Base-by-base conservation (phyloP, 306 rosid species). In the Castanospermum australe region DNA sequence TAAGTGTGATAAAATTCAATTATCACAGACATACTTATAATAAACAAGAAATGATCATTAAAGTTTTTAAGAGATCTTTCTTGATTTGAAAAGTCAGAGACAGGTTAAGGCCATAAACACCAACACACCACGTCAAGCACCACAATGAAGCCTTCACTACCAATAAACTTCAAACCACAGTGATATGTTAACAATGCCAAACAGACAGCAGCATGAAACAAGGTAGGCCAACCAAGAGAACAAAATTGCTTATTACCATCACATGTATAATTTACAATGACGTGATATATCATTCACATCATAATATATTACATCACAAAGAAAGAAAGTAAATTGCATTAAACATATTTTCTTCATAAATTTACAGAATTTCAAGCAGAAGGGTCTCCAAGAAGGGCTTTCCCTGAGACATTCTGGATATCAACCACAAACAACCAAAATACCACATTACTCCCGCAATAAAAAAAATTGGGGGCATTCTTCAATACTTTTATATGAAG, bases 51-150 rank as follows among this genome's bases (percentile, higher is more conserved):
- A 57, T 45, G 66, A 32, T 28, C 30, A 38, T 21, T 5, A 70
- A n/a, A 30, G 7, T 61, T 25, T 6, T 24, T 15, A 36, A 45
- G 36, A 50, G 25, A 68, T 11, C 28, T 12, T 38, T n/a, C n/a
- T n/a, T n/a, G n/a, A n/a, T n/a, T n/a, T n/a, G n/a, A n/a, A n/a
- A n/a, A n/a, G n/a, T n/a, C n/a, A n/a, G n/a, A n/a, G n/a, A n/a
- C n/a, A n/a, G n/a, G n/a, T n/a, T n/a, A n/a, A 50, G 21, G 71
- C 42, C 2, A 13, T 12, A 41, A 80, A 62, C 77, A 79, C 39
- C 63, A 50, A 21, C 0, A 63, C 13, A 39, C 10, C 32, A 73
- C 39, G 44, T 52, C 74, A 73, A 14, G 51, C 51, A 38, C 10
- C 45, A 61, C 8, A 9, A 18, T 60, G 45, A 33, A 68, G 21